A percentile compares a stretch with the other conserved stretches of the same genome.
Conservation (phyloP, 805 yeast genomes). For the Candida ipomoeae region DNA sequence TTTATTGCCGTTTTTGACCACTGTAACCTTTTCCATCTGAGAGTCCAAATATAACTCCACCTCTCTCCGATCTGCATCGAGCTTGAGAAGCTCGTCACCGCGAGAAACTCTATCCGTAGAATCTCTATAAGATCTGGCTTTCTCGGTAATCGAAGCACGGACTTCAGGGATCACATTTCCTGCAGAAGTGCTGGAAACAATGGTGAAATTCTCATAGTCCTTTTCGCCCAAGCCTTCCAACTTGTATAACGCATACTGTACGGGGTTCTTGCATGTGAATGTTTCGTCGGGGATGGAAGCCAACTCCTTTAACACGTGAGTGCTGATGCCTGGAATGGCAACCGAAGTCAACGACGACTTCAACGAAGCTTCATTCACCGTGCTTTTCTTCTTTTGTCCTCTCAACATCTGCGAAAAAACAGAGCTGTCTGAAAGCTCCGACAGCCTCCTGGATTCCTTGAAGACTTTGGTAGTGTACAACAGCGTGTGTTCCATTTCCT, state of each 20-base stretch:
- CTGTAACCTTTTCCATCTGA: not conserved
- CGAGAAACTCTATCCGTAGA: not conserved
- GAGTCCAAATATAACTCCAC: constrained; percentile 1
- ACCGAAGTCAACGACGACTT: constrained; percentile 30
- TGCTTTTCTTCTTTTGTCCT: constrained; percentile 2
- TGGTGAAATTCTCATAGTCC: not conserved
- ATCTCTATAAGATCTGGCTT: not conserved
- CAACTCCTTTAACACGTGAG: constrained; percentile 47
- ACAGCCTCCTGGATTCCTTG: constrained; percentile 22
- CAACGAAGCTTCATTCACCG: constrained; percentile 2
- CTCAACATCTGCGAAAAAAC: constrained; percentile 25
- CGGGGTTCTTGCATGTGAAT: constrained; percentile 60
- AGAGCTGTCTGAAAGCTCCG: constrained; percentile 30
- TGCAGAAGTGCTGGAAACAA: not conserved
- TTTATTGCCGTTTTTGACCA: constrained; percentile 12
- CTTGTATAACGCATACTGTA: constrained; percentile 68
- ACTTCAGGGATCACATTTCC: not conserved
- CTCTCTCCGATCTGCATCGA: constrained; percentile 2
- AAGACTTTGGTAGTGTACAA: not conserved
- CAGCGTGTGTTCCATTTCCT: constrained; percentile 1
- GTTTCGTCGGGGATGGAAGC: constrained; percentile 85
- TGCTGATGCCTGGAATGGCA: constrained; percentile 54
- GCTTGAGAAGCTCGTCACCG: constrained; percentile 1
- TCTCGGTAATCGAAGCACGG: not conserved
- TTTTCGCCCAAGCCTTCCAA: constrained; percentile 58